Evolutionary conservation across 169 alveolate genomes (phyloP), one percentile per base, ranked within the genome.

Genomic region (Sarcocystis neurona): DNA sequence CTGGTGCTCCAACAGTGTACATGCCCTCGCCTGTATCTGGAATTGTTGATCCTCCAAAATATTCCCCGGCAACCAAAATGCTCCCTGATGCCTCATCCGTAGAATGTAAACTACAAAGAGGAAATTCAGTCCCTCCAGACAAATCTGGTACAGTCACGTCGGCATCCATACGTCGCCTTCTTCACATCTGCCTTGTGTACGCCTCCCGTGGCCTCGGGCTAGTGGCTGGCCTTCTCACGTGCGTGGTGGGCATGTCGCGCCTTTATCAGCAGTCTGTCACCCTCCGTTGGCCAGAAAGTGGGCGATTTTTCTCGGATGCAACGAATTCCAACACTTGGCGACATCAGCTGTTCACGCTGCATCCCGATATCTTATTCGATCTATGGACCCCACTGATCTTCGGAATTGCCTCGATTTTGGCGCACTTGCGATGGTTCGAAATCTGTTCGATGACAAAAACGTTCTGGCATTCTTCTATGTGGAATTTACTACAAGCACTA

Each of bases 1-100:
- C 82, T 10, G 82, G 82, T 18, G 82, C 82, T 8, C 82, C 82
- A n/a, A 72, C 82, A 10, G 82, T 72, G 41, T 72, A 72, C 58
- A 72, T 72, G 82, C 82, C 82, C 46, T 72, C 82, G 48, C 82
- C 82, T 32, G 41, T 39, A 39, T 72, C 82, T 0, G 82, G 82
- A n/a, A 44, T 27, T 37, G 56, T 44, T 12, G 23, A 27, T 30
- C 82, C 82, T 72, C 50, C 56, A 15, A 34, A 56, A 37, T 34
- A 10, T 20, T 41, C 18, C 34, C 82, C 82, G 10, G 82, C 37
- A 39, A 0, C 50, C n/a, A n/a, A n/a, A n/a, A n/a, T n/a, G n/a
- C n/a, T n/a, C 47, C 41, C 8, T 37, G 58, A 44, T 30, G 43
- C 75, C n/a, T n/a, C 0, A 63, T 15, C 75, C 0, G 23, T 63